Percentiles rank a stretch among this genome's conserved stretches.
These are phyloP conservation scores for Pleurotus pulmonarius DNA, from an alignment of 768 basidiomycete species.

Conservation along the genomic window DNA sequence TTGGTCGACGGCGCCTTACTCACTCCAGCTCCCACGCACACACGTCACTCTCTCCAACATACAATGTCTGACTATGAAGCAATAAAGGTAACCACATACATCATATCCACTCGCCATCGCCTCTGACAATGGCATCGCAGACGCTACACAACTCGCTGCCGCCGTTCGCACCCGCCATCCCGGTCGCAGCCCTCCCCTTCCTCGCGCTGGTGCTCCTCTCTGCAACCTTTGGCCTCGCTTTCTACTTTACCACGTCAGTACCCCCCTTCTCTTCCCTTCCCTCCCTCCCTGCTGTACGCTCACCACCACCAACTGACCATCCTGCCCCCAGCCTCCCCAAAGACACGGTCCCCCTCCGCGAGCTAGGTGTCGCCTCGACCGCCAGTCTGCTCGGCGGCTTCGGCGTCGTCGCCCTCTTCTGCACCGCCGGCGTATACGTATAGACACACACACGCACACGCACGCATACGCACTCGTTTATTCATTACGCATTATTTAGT, in stretches of 20 bases:
- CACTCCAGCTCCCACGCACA: conserved; percentile 33
- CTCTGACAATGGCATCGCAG: conserved; percentile 23
- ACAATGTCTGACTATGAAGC: conserved; percentile 55
- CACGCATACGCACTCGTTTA: too few species aligned
- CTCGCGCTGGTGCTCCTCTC: conserved; percentile 71
- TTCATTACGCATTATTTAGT: too few species aligned
- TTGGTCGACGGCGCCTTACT: conserved; percentile 34
- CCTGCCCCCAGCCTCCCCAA: conserved; percentile 63
- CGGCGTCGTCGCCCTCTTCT: conserved; percentile 88
- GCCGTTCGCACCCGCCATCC: conserved; percentile 65
- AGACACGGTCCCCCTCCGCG: conserved; percentile 55
- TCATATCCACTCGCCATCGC: background rate
- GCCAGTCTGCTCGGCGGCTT: conserved; percentile 84
- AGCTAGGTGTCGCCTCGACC: conserved; percentile 63
- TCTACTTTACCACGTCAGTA: conserved; percentile 86
- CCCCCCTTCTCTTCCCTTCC: too few species aligned
- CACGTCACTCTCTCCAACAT: conserved; percentile 13
- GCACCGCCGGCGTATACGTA: conserved; percentile 80
- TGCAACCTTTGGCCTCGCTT: conserved; percentile 78
- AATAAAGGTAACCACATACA: conserved; percentile 42
- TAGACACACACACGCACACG: conserved; percentile 25
- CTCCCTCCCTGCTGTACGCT: conserved; percentile 4
- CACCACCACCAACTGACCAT: conserved; percentile 9
- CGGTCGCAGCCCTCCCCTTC: conserved; percentile 66
- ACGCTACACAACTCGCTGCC: conserved; percentile 63